Base-by-base conservation (phyloP, 306 rosid species). In the Mucuna pruriens region DNA sequence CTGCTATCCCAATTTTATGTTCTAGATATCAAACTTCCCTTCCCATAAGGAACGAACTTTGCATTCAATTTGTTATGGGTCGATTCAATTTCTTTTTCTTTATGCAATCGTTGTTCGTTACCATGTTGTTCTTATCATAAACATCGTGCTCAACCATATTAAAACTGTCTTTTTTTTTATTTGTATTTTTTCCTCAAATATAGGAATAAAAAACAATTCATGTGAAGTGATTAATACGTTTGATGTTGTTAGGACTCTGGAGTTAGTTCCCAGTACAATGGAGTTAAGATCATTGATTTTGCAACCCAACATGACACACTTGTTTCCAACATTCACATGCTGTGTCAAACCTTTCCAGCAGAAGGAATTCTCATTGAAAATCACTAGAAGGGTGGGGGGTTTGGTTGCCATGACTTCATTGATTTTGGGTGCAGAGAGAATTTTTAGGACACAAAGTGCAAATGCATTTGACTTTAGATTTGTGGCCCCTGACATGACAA, bases 381-480 rank as follows among this genome's bases (percentile, higher is more conserved):
- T 76, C 62, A 74, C 77, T 38, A 84, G 89, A 83, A 74, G 46
- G 31, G 29, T 67, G 2, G 84, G 74, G 17, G 1, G 17, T 69
- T 42, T 69, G 57, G 72, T 60, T 55, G 31, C 7, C 33, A 39
- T 80, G 25, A 62, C 79, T 49, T 51, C 75, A 2, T 57, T 74
- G 26, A 39, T 67, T 46, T 57, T 75, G 40, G 62, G 82, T 29
- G 75, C 71, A 13, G 86, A 75, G 5, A 23, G 77, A 1, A 19
- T 75, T 45, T 82, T 73, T 6, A 31, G 49, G 33, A 39, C 60
- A 13, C 49, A 84, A 58, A 71, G n/a, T 44, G 89, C 91, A 22
- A 69, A 49, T 62, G 91, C 81, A 34, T 84, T 90, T 45, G 97
- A 90, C 0, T 72, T 95, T 72, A 79, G 61, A 63, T 82, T 84